phyloP scores from a whole-genome alignment of 1,139 yeast species.

The Arxiozyma bovina region DNA sequence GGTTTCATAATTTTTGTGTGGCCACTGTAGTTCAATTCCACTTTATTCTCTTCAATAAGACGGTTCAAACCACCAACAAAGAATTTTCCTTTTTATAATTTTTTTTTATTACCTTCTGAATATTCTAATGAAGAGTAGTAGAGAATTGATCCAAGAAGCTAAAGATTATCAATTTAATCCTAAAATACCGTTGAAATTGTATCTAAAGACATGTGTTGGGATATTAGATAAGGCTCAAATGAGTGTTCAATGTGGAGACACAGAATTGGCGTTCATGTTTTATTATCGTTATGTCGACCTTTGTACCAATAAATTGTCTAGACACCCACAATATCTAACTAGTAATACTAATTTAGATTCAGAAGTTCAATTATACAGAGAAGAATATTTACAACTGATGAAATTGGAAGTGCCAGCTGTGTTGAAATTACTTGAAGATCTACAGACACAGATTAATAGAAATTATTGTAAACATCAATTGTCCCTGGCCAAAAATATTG shows the following conservation, averaged over 20 bases:
- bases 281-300: constrained; percentile 29
- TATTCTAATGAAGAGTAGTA: constrained; percentile 14
- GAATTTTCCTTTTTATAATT: not conserved
- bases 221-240: constrained; percentile 27
- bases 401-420: constrained; percentile 29
- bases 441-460: constrained; percentile 18
- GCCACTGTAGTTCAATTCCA: not conserved
- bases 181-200: constrained; percentile 24
- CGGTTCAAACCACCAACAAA: too few relatives aligned
- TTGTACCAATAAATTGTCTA: constrained; percentile 24
- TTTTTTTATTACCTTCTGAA: not conserved
- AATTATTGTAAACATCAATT: constrained; percentile 17
- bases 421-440: constrained; percentile 22
- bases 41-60: too few relatives aligned
- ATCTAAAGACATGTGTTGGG: constrained; percentile 26
- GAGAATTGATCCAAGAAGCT: constrained; percentile 24
- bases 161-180: constrained; percentile 24
- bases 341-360: not conserved
- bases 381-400: constrained; percentile 24
- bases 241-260: constrained; percentile 20
- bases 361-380: constrained; percentile 13
- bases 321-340: constrained; percentile 21
- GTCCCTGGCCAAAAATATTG: constrained; percentile 24
- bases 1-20: not conserved
- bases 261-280: constrained; percentile 20